A percentile compares a stretch with the other conserved stretches of the same genome.
These are phyloP conservation scores for Kalmusia sp. DNA, from an alignment of 2,329 filamentous ascomycete species.

Conservation along the genomic window DNA sequence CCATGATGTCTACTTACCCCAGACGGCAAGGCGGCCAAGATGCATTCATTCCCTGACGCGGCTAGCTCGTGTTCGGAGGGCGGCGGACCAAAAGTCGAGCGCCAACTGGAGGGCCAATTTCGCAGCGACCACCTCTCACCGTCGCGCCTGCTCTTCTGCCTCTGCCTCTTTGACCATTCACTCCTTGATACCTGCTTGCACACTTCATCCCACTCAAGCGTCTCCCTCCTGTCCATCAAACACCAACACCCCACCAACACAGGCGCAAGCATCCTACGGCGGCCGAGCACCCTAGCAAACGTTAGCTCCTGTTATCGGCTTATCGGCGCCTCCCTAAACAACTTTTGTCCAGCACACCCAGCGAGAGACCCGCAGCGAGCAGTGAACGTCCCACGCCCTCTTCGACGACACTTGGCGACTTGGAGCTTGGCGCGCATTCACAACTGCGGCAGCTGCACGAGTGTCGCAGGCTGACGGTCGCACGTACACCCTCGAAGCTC, in stretches of 20 bases:
- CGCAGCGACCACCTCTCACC: conserved; percentile 12
- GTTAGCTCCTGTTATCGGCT: conserved; percentile 43
- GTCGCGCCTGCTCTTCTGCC: conserved; percentile 5
- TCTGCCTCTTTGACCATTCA: neutral
- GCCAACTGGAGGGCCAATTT: conserved; percentile 15
- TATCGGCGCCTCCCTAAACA: conserved; percentile 38
- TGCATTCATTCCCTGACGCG: neutral
- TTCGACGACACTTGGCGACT: neutral
- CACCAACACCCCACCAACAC: neutral
- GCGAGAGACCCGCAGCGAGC: conserved; percentile 13
- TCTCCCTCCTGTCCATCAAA: neutral
- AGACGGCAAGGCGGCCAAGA: conserved; percentile 12
- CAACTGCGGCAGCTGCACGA: neutral
- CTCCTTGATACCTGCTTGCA: neutral
- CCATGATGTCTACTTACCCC: conserved; percentile 5
- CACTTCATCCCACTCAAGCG: neutral
- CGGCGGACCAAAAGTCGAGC: conserved; percentile 19
- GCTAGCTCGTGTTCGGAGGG: conserved; percentile 10
- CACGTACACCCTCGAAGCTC: neutral
- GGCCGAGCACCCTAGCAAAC: conserved; percentile 16
- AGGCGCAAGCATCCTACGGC: conserved; percentile 2
- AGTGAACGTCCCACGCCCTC: conserved; percentile 4
- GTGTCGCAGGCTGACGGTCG: neutral
- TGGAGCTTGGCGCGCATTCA: neutral
- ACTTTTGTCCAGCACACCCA: conserved; percentile 23